These are phyloP conservation scores for Geotrichum restrictum DNA, from an alignment of 1,139 yeast species.

Conservation along the genomic window DNA sequence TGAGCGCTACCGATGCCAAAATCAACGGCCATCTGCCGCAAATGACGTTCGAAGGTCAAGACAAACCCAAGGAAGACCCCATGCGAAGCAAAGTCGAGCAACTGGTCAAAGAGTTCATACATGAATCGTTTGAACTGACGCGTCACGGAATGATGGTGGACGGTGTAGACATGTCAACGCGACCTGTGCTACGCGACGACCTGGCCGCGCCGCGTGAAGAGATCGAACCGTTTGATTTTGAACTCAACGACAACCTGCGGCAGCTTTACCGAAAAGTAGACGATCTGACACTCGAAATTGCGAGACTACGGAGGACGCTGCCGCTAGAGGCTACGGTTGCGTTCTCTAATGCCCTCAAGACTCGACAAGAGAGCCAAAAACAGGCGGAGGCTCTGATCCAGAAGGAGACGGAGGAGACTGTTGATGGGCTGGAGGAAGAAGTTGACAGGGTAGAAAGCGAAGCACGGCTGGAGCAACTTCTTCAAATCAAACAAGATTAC, in stretches of 20 bases:
- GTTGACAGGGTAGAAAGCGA: constrained; percentile 17
- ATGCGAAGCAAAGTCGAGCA: constrained; percentile 46
- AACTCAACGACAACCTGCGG: constrained; percentile 49
- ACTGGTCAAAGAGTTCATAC: constrained; percentile 45
- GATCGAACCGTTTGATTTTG: constrained; percentile 59
- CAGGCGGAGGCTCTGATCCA: constrained; percentile 8
- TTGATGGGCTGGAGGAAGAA: constrained; percentile 1
- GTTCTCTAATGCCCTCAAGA: constrained; percentile 24
- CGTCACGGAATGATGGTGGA: constrained; percentile 51
- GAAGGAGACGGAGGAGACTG: constrained; percentile 1
- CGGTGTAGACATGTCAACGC: constrained; percentile 30
- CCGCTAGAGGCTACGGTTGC: constrained; percentile 38
- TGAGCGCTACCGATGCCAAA: constrained; percentile 43
- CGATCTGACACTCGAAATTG: constrained; percentile 49
- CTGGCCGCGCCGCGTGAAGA: constrained; percentile 20
- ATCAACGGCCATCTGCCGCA: constrained; percentile 44
- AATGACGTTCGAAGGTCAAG: constrained; percentile 22
- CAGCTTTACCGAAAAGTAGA: constrained; percentile 50
- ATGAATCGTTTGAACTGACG: constrained; percentile 52
- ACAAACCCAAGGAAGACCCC: constrained; percentile 42
- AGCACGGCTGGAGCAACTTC: constrained; percentile 16
- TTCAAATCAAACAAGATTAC: constrained; percentile 6
- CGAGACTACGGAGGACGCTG: constrained; percentile 46
- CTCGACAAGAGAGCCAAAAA: constrained; percentile 19
- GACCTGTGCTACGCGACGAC: constrained; percentile 12